These are phyloP conservation scores for Ajuga chamaepitys DNA, from an alignment of 257 asterid species.

Conservation along the genomic window DNA sequence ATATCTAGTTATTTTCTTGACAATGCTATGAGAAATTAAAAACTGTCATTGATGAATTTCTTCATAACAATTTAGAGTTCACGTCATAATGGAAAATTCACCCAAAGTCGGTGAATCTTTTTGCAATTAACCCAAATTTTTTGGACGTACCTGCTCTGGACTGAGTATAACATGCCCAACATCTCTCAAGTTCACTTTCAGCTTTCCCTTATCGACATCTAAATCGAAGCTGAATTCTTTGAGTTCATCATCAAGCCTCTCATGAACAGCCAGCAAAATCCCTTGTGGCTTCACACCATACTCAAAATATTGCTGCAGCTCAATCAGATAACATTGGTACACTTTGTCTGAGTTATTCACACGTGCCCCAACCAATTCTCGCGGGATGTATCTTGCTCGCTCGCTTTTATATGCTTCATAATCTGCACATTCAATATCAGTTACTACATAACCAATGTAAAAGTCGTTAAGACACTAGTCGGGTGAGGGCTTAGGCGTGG, in stretches of 20 bases:
- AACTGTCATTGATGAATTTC: too few relatives aligned
- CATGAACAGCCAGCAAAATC: constrained; percentile 44
- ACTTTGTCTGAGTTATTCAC: constrained; percentile 8
- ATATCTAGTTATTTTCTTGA: too few relatives aligned
- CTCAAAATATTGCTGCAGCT: constrained; percentile 27
- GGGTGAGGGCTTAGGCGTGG: too few relatives aligned
- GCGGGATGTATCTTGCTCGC: constrained; percentile 38
- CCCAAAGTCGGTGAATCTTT: too few relatives aligned
- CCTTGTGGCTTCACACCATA: constrained; percentile 35
- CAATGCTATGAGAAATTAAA: too few relatives aligned
- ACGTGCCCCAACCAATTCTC: constrained; percentile 44
- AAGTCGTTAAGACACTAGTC: too few relatives aligned
- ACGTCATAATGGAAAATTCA: too few relatives aligned
- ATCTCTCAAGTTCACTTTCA: constrained; percentile 22
- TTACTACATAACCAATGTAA: constrained; percentile 1
- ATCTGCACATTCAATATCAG: constrained; percentile 28
- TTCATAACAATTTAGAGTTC: too few relatives aligned
- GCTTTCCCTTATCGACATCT: constrained; percentile 42
- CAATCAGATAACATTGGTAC: constrained; percentile 45
- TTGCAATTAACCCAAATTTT: too few relatives aligned
- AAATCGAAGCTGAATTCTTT: constrained; percentile 31
- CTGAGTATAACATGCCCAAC: constrained; percentile 24
- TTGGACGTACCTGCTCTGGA: constrained; percentile 41
- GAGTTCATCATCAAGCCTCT: constrained; percentile 35
- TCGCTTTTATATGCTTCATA: constrained; percentile 28